Conservation (phyloP, 768 basidiomycete species). For the Peribolospora kevripleyi region DNA sequence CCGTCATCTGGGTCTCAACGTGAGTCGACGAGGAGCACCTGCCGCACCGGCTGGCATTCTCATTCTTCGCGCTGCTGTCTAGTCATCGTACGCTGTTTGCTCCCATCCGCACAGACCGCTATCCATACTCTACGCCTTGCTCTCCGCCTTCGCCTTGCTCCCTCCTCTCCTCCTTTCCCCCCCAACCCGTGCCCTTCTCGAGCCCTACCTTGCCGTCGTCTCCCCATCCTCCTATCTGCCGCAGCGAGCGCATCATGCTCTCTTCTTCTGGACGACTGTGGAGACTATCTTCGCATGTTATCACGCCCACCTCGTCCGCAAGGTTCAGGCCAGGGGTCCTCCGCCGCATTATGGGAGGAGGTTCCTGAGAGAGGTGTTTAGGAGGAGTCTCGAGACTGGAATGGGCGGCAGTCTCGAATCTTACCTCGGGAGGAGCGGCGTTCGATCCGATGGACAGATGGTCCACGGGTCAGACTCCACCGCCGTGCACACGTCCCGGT, state of each 20-base stretch:
- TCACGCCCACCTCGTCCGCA: constrained; percentile 8
- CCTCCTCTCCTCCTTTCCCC: too few species aligned
- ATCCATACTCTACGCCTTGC: too few species aligned
- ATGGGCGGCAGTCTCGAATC: constrained; percentile 5
- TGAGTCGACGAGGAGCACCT: too few species aligned
- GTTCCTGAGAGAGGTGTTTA: constrained; percentile 8
- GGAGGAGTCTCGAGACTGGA: constrained; percentile 12
- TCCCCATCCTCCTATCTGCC: too few species aligned
- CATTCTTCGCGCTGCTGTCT: too few species aligned
- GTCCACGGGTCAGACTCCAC: background rate
- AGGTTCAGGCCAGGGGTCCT: constrained; percentile 2
- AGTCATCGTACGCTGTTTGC: too few species aligned
- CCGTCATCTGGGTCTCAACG: too few species aligned
- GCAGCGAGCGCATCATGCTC: background rate
- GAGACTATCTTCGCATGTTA: constrained; percentile 10
- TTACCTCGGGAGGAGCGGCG: background rate
- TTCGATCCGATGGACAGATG: background rate
- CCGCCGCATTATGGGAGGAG: constrained; percentile 5
- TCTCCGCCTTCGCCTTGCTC: too few species aligned
- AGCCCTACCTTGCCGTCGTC: too few species aligned
- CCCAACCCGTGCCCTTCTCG: too few species aligned
- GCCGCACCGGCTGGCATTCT: too few species aligned
- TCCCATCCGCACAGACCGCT: too few species aligned
- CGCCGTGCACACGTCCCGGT: background rate
- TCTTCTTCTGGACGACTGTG: constrained; percentile 4